Conservation (phyloP, 768 basidiomycete species). For the Agaricus blazei region DNA sequence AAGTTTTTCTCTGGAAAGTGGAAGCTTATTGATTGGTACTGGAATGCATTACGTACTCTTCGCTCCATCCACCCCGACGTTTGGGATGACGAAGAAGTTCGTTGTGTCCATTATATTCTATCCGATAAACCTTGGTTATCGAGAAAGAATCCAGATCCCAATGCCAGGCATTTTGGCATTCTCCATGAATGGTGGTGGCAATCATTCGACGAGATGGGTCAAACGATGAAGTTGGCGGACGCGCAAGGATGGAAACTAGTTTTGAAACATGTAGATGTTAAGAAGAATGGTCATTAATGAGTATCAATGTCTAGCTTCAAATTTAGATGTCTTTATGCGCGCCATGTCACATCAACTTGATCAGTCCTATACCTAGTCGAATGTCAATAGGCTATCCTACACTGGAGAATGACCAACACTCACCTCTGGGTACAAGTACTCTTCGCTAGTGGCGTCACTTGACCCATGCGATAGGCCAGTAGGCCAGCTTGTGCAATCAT, state of each 20-base stretch:
- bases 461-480: constrained; percentile 87
- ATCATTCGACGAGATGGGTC: constrained; percentile 42
- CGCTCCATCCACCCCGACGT: constrained; percentile 62
- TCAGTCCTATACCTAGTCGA: constrained; percentile 86
- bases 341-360: constrained; percentile 89
- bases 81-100: constrained; percentile 85
- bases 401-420: constrained; percentile 13
- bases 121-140: constrained; percentile 82
- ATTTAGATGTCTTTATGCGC: constrained; percentile 36
- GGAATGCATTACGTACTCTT: constrained; percentile 92
- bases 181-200: constrained; percentile 82
- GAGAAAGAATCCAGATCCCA: constrained; percentile 35
- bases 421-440: constrained; percentile 93
- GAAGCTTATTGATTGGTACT: constrained; percentile 78
- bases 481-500: constrained; percentile 99
- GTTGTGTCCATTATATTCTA: constrained; percentile 85
- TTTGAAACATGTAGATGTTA: constrained; percentile 39
- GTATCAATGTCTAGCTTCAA: too few species aligned
- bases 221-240: constrained; percentile 39
- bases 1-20: constrained; percentile 74
- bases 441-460: constrained; percentile 66
- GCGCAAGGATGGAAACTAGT: constrained; percentile 47
- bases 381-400: background rate
- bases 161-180: constrained; percentile 39
- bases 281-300: too few species aligned